Conservation (phyloP, 1,284 basidiomycete species). For the Anthracocystis setariae region DNA sequence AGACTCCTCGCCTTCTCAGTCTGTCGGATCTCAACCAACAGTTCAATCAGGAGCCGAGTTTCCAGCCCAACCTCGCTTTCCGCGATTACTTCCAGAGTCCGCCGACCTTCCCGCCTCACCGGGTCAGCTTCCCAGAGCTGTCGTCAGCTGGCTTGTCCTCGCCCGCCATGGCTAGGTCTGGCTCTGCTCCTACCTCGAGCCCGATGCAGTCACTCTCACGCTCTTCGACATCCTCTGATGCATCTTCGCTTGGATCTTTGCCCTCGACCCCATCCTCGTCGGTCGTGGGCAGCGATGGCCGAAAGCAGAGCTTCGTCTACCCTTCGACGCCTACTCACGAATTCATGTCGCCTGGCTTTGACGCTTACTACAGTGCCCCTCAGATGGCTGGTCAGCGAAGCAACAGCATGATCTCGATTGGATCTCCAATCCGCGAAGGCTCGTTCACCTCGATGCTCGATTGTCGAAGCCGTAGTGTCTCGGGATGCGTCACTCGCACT, state of each 20-base stretch:
- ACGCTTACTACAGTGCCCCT: slow-evolving; percentile 51
- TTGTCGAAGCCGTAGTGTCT: slow-evolving; percentile 34
- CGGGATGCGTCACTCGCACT: slow-evolving; percentile 35
- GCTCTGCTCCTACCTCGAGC: slow-evolving; percentile 40
- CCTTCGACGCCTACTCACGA: slow-evolving; percentile 39
- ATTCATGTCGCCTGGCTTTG: slow-evolving; percentile 44
- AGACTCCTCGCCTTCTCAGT: slow-evolving; percentile 30
- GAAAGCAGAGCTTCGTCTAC: slow-evolving; percentile 27
- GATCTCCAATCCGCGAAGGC: slow-evolving; percentile 39
- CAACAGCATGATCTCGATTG: slow-evolving; percentile 54
- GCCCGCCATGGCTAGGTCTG: slow-evolving; percentile 44
- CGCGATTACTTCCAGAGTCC: slow-evolving; percentile 39
- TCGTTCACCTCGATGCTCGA: slow-evolving; percentile 39
- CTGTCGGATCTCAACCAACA: slow-evolving; percentile 26
- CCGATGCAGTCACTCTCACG: slow-evolving; percentile 32
- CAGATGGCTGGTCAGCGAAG: slow-evolving; percentile 53
- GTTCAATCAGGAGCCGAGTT: slow-evolving; percentile 36
- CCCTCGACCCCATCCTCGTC: slow-evolving; percentile 45
- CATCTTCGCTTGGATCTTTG: slow-evolving; percentile 43
- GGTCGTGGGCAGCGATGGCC: slow-evolving; percentile 14
- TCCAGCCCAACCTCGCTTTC: slow-evolving; percentile 45
- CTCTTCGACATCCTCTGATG: slow-evolving; percentile 37
- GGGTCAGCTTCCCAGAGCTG: slow-evolving; percentile 30
- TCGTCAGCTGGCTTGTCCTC: slow-evolving; percentile 21
- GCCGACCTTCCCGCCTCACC: slow-evolving; percentile 19